Evolutionary conservation across 2,329 filamentous ascomycete genomes (phyloP), one percentile per base, ranked within the genome.

Genomic region (Fusarium metavorans): DNA sequence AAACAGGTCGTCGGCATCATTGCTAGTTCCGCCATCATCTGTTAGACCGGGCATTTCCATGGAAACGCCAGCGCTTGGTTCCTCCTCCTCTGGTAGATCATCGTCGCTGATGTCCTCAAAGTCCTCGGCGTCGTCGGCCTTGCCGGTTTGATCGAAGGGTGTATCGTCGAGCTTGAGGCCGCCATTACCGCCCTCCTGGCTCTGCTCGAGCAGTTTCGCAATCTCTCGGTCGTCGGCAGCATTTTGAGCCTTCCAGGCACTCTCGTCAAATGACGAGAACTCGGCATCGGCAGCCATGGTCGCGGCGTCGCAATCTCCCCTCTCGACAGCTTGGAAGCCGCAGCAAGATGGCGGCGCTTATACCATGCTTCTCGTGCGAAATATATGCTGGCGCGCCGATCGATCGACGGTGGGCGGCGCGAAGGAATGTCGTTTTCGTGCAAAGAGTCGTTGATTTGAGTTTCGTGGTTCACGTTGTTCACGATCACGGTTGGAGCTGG

Each of bases 91-190:
- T 13, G 95, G 93, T 9, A 98, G 88, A 73, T 98, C 95, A 80
- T 97, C 95, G 81, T 98, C 96, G 75, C 93, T 93, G 72, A 98
- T 95, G 80, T 98, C 94, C 80, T 94, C 95, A 78, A 88, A 99
- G 80, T 99, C 97, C 72, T 97, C 85, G 45, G 97, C 97, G 84
- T 98, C 94, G 70, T 95, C 95, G 64, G 95, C 96, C 83, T 99
- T 99, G 82, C 95, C 93, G 8, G 87, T 87, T 74, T 91, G 87
- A 74, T 92, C 91, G 73, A 92, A 89, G 27, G 87, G 82, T 14
- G 78, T 81, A 56, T 83, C 82, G 70, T 87, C 83, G 68, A 90
- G 80, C 60, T 85, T 83, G 6, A 86, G 79, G 10, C 82, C 83
- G 14, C 84, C 79, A 27, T 78, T 82, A 14, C 77, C 79, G 35